These are phyloP conservation scores for Ophiostoma pallidulum DNA, from an alignment of 2,329 filamentous ascomycete species.

Conservation along the genomic window DNA sequence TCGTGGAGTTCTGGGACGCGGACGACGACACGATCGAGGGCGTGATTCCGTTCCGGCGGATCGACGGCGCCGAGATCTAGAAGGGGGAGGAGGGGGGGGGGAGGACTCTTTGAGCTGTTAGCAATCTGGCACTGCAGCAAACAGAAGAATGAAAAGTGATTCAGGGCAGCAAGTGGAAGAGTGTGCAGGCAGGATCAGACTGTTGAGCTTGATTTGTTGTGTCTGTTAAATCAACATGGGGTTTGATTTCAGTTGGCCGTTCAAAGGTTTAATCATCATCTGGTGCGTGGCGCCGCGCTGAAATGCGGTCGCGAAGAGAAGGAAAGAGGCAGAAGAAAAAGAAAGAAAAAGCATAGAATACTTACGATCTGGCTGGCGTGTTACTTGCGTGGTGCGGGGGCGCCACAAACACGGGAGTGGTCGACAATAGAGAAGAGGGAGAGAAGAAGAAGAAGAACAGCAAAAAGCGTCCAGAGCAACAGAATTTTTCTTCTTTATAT, in stretches of 20 bases:
- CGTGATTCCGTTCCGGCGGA: constrained; percentile 23
- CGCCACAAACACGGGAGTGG: no score
- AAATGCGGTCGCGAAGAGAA: no score
- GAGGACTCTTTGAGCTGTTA: neutral
- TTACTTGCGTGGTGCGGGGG: no score
- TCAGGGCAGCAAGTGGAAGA: constrained; percentile 1
- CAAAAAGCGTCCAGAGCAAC: no score
- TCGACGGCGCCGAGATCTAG: constrained; percentile 7
- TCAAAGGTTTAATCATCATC: constrained; percentile 51
- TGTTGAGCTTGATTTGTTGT: constrained; percentile 39
- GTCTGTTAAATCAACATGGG: constrained; percentile 41
- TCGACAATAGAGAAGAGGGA: neutral
- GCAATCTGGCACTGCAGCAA: no score
- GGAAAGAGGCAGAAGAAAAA: no score
- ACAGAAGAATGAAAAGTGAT: neutral
- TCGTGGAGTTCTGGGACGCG: constrained; percentile 22
- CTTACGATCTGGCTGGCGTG: no score
- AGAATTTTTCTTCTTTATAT: constrained; percentile 3
- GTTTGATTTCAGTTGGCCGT: constrained; percentile 55
- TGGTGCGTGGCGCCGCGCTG: constrained; percentile 12
- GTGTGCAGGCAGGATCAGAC: constrained; percentile 36
- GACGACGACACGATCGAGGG: constrained; percentile 21
- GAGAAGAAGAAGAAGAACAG: neutral
- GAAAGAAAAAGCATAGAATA: no score
- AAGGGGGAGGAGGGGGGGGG: no score